Evolutionary conservation across 352 stramenopile genomes (phyloP), one percentile per base, ranked within the genome.

Genomic region (Phytophthora sojae): DNA sequence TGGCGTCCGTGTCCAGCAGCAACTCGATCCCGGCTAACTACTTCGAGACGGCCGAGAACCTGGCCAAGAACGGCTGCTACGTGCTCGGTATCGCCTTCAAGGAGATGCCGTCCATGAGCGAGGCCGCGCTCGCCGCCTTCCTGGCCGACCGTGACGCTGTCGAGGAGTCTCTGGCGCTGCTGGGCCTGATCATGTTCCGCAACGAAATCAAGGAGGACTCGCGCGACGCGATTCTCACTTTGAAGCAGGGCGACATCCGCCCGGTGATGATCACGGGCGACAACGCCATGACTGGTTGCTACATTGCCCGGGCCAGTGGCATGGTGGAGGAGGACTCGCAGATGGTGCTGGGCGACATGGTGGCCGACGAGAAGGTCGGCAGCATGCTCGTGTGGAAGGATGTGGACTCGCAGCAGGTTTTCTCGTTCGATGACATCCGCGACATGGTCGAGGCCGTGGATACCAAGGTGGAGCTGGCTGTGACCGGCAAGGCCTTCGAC

Each of bases 191-290:
- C 42, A 91, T 94, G 58, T 98, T 98, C 84, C 85, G 90, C 61
- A 98, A 98, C 55, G 78, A 90, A 32, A 82, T 98, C 32, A 96
- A 96, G 75, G 77, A 89, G 17, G 89, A 98, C 61, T 94, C 91
- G 35, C 74, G 73, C 26, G 80, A 86, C 11, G 92, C 92, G 5
- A 91, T 98, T 37, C 7, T 81, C 55, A 86, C 86, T 35, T 75
- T 98, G n/a, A 89, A 90, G 54, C 69, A 82, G 56, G 94, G 90
- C 44, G 85, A 94, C 54, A 81, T 97, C 15, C 78, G 83, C 12
- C 72, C 73, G 7, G 88, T 93, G 8, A 97, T 98, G 86, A 92
- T 98, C 51, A 97, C 94, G 2, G 92, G 91, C 4, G 91, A 97
- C 42, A 96, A 94, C 51, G 85, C 85, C 17, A 89, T 93, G 83